phyloP scores from a whole-genome alignment of 495 filamentous ascomycete species.

The Astrothelium subdiscretum region DNA sequence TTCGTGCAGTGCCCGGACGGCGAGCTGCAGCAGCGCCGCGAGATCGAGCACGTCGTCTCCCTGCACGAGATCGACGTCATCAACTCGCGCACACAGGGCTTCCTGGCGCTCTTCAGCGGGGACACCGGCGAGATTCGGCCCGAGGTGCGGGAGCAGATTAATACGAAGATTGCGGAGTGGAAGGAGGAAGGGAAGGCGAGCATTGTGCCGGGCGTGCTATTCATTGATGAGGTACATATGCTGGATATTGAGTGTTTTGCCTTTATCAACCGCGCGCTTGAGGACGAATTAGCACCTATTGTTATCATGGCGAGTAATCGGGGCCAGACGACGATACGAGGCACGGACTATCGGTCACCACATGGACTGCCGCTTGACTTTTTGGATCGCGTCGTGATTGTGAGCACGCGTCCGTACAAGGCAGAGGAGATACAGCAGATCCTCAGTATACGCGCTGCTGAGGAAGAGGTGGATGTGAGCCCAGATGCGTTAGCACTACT shows the following conservation, averaged over 20 bases:
- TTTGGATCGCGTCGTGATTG: constrained; percentile 89
- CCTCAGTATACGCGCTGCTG: constrained; percentile 76
- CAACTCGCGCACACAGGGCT: constrained; percentile 94
- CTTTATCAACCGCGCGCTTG: constrained; percentile 93
- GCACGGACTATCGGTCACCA: constrained; percentile 81
- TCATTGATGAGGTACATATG: constrained; percentile 99
- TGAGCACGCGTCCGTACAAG: constrained; percentile 85
- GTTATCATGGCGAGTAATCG: constrained; percentile 99
- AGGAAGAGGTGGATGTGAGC: constrained; percentile 87
- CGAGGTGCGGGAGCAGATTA: constrained; percentile 96
- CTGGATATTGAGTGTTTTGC: constrained; percentile 98
- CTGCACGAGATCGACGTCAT: constrained; percentile 99
- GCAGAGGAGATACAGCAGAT: constrained; percentile 83
- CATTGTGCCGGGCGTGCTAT: constrained; percentile 93
- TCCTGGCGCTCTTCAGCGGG: constrained; percentile 89
- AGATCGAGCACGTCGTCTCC: constrained; percentile 91
- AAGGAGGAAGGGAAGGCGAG: constrained; percentile 98
- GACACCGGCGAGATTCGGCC: constrained; percentile 97
- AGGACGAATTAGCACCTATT: constrained; percentile 87
- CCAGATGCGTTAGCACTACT: constrained; percentile 81
- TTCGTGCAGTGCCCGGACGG: constrained; percentile 98
- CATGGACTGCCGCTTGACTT: constrained; percentile 94
- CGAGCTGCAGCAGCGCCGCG: constrained; percentile 92
- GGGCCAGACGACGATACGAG: constrained; percentile 81
- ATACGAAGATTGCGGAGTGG: constrained; percentile 96